These are phyloP conservation scores for Bruguiera gymnorhiza DNA, from an alignment of 345 rosid genomes.

Conservation along the genomic window DNA sequence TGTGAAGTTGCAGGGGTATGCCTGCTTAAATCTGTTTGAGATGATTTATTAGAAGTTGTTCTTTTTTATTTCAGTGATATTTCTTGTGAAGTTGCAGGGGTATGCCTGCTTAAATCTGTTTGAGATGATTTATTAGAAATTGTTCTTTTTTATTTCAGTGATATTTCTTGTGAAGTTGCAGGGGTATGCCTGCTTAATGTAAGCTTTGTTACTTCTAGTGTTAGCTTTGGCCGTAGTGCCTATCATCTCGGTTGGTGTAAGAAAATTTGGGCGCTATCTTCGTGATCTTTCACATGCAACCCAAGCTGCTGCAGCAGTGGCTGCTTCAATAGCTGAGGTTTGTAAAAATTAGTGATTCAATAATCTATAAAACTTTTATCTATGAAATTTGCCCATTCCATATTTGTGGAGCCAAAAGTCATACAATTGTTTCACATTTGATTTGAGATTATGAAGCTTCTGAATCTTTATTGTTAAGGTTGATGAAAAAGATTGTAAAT, in stretches of 20 bases:
- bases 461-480: neutral
- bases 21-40: neutral
- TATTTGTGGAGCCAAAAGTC: neutral
- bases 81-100: too few species aligned
- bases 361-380: too few species aligned
- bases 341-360: neutral
- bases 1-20: too few species aligned
- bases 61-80: too few species aligned
- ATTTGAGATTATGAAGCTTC: neutral
- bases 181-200: slow-evolving; percentile 2
- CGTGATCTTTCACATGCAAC: slow-evolving; percentile 89
- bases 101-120: too few species aligned
- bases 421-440: neutral
- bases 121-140: neutral
- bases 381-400: neutral
- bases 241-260: slow-evolving; percentile 62
- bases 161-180: neutral
- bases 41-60: neutral
- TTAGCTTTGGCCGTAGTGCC: slow-evolving; percentile 85
- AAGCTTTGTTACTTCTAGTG: slow-evolving; percentile 41
- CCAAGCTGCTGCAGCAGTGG: slow-evolving; percentile 95
- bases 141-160: neutral
- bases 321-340: slow-evolving; percentile 98
- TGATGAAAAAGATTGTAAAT: neutral
- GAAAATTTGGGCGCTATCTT: slow-evolving; percentile 69